Conservation (phyloP, 2,329 filamentous ascomycete species). For the Penicillium griseofulvum region DNA sequence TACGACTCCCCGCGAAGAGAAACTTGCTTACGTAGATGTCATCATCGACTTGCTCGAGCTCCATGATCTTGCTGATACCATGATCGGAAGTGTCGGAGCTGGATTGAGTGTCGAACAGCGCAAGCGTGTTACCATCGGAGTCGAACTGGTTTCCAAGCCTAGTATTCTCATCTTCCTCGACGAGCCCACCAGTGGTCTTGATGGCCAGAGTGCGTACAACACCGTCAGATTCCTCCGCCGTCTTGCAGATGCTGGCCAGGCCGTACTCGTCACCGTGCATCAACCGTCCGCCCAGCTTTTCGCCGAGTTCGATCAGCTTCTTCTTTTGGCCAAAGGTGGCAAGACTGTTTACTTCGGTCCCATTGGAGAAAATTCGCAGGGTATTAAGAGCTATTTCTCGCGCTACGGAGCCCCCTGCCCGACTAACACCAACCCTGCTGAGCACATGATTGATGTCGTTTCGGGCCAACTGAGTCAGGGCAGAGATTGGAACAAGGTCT, state of each 20-base stretch:
- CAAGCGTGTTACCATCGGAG: slow-evolving; percentile 69
- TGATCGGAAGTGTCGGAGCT: slow-evolving; percentile 50
- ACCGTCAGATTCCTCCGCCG: slow-evolving; percentile 67
- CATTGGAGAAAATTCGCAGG: slow-evolving; percentile 63
- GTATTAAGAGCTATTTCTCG: slow-evolving; percentile 65
- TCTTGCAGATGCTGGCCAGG: slow-evolving; percentile 62
- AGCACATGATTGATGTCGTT: slow-evolving; percentile 54
- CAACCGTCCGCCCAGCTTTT: slow-evolving; percentile 66
- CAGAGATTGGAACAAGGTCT: slow-evolving; percentile 70
- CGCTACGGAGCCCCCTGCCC: slow-evolving; percentile 64
- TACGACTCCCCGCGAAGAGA: slow-evolving; percentile 54
- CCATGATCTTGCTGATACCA: slow-evolving; percentile 61
- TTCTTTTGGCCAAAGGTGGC: slow-evolving; percentile 64
- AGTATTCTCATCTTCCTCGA: slow-evolving; percentile 67
- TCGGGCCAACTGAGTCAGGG: slow-evolving; percentile 51
- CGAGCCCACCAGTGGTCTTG: slow-evolving; percentile 67
- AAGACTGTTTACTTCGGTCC: slow-evolving; percentile 69
- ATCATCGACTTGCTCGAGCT: slow-evolving; percentile 64
- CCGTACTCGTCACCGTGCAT: slow-evolving; percentile 69
- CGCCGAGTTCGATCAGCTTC: slow-evolving; percentile 67
- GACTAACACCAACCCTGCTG: slow-evolving; percentile 58
- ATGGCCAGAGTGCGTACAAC: slow-evolving; percentile 64
- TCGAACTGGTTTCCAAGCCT: slow-evolving; percentile 68
- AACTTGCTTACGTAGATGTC: slow-evolving; percentile 62
- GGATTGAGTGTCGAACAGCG: slow-evolving; percentile 62